phyloP scores from a whole-genome alignment of 164 flowering plant species.

The Houttuynia cordata region DNA sequence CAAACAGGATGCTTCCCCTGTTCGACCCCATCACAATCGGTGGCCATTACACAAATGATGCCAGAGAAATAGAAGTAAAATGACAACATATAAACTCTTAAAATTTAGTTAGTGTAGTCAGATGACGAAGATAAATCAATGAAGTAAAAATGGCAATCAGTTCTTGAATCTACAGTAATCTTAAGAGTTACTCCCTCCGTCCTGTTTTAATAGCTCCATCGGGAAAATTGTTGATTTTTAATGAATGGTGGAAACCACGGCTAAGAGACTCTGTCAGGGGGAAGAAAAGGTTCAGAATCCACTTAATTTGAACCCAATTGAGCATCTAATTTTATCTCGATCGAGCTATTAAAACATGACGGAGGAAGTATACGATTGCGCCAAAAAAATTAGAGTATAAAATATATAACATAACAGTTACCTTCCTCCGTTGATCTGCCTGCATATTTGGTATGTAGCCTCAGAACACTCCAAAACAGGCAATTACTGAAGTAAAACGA shows the following conservation, averaged over 20 bases:
- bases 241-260: too few species aligned
- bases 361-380: too few species aligned
- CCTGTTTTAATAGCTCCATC: too few species aligned
- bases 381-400: not conserved
- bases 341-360: too few species aligned
- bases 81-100: not conserved
- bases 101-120: not conserved
- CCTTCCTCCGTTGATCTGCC: slow-evolving; percentile 77
- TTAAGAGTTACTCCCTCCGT: not conserved
- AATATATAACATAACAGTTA: slow-evolving; percentile 7
- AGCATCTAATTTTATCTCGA: too few species aligned
- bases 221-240: too few species aligned
- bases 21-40: too few species aligned
- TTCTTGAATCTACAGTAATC: not conserved
- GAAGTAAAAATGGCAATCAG: not conserved
- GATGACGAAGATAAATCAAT: not conserved
- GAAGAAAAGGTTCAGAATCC: too few species aligned
- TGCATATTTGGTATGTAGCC: slow-evolving; percentile 48
- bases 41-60: not conserved
- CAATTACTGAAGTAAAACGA: not conserved
- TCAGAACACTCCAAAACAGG: slow-evolving; percentile 14
- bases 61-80: not conserved
- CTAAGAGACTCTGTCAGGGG: too few species aligned
- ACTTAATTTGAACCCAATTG: too few species aligned
- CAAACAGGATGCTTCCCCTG: too few species aligned